Percentiles rank a stretch among this genome's conserved stretches.
Conservation (phyloP, 495 filamentous ascomycete genomes). For the Hypoxylon crocopeplum region DNA sequence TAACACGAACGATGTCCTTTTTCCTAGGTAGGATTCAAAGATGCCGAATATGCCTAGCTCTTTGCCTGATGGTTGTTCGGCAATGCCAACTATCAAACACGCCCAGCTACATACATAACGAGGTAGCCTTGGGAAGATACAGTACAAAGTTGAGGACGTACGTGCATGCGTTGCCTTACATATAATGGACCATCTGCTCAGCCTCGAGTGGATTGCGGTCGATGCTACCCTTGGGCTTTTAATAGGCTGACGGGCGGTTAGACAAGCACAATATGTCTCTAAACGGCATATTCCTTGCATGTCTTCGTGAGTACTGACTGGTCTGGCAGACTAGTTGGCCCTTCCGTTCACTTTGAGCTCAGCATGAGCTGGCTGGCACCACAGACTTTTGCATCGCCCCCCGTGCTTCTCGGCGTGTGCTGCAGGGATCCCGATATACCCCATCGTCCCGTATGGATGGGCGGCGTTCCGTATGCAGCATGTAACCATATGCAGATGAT, state of each 20-base stretch:
- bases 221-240: conserved; percentile 19
- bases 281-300: not conserved
- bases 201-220: conserved; percentile 25
- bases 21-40: too few relatives aligned
- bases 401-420: not conserved
- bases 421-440: conserved; percentile 30
- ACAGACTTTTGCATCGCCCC: not conserved
- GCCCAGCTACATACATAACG: too few relatives aligned
- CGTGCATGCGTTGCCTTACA: not conserved
- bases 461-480: conserved; percentile 16
- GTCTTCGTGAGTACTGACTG: not conserved
- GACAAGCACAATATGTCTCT: not conserved
- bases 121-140: too few relatives aligned
- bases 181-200: conserved; percentile 19
- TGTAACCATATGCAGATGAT: conserved; percentile 24
- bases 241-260: conserved; percentile 7
- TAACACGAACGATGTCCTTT: too few relatives aligned
- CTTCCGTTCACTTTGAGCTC: not conserved
- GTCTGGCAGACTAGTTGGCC: not conserved
- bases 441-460: conserved; percentile 21
- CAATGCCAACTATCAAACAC: too few relatives aligned
- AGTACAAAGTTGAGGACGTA: too few relatives aligned
- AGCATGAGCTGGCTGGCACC: too few relatives aligned
- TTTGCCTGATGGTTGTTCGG: too few relatives aligned
- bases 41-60: too few relatives aligned